These are phyloP conservation scores for Fusarium circinatum DNA, from an alignment of 2,329 filamentous ascomycete species.

Conservation along the genomic window DNA sequence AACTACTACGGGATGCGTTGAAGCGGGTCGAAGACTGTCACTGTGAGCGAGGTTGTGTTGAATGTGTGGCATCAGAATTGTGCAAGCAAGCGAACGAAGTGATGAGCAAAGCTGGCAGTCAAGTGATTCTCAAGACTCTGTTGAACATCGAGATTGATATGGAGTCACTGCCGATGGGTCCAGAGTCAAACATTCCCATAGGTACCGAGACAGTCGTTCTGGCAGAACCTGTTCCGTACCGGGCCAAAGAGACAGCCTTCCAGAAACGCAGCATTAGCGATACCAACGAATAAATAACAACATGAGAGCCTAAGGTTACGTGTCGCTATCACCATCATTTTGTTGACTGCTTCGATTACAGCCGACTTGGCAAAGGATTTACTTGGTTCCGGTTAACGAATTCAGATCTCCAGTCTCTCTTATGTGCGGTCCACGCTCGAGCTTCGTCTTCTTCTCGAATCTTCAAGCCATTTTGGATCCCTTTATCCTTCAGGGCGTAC, in stretches of 20 bases:
- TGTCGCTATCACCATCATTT: neutral
- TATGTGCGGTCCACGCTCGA: neutral
- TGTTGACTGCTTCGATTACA: neutral
- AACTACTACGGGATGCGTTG: conserved; percentile 79
- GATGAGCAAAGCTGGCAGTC: conserved; percentile 90
- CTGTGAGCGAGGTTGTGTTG: conserved; percentile 84
- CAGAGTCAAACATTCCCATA: conserved; percentile 73
- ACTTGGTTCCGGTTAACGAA: neutral
- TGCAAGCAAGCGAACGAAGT: conserved; percentile 91
- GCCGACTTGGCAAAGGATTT: neutral
- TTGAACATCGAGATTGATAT: conserved; percentile 82
- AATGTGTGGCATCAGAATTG: conserved; percentile 86
- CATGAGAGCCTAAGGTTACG: neutral
- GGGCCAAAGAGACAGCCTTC: conserved; percentile 28
- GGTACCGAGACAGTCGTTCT: conserved; percentile 86
- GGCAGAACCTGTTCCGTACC: conserved; percentile 71
- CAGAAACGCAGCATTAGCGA: neutral
- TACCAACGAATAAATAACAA: neutral
- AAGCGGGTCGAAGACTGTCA: conserved; percentile 78
- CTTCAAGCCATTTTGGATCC: neutral
- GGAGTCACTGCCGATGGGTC: conserved; percentile 86
- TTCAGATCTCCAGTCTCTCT: neutral
- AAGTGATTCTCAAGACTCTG: conserved; percentile 81
- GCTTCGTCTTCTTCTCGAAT: neutral
- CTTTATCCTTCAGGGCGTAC: neutral